Conservation (phyloP, 2,329 filamentous ascomycete genomes). For the Aureobasidium sp. region DNA sequence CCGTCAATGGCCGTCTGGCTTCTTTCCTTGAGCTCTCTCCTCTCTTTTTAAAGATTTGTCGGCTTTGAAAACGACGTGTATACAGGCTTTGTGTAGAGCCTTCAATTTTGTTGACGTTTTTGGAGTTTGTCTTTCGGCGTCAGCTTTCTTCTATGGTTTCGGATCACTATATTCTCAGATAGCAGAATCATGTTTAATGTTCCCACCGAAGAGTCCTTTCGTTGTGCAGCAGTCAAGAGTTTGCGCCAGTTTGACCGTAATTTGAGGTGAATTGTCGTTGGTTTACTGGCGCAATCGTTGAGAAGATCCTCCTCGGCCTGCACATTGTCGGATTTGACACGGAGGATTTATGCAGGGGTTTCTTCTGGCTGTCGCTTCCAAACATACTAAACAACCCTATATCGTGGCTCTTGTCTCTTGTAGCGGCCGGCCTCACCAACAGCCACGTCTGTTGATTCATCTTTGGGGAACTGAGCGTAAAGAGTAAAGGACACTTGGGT, state of each 20-base stretch:
- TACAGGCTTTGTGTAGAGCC: not conserved
- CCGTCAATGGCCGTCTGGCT: not conserved
- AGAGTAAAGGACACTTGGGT: no score
- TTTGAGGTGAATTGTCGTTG: not conserved
- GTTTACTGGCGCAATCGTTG: not conserved
- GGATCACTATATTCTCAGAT: not conserved
- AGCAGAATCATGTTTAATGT: not conserved
- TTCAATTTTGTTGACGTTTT: not conserved
- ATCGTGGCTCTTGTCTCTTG: not conserved
- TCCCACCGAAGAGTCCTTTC: not conserved
- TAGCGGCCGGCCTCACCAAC: no score
- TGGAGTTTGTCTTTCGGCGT: not conserved
- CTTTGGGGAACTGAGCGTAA: no score
- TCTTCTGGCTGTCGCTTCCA: not conserved
- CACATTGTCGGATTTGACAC: not conserved
- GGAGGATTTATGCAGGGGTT: not conserved
- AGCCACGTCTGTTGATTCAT: no score
- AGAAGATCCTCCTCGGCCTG: not conserved
- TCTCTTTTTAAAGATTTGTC: not conserved
- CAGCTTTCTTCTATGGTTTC: not conserved
- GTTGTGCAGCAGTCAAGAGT: no score
- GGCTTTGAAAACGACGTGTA: not conserved
- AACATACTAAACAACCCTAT: not conserved
- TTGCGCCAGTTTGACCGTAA: no score
- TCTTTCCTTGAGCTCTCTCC: not conserved